Evolutionary conservation across 108 stramenopile species (phyloP).

Genomic region (Skeletonema costatum): DNA sequence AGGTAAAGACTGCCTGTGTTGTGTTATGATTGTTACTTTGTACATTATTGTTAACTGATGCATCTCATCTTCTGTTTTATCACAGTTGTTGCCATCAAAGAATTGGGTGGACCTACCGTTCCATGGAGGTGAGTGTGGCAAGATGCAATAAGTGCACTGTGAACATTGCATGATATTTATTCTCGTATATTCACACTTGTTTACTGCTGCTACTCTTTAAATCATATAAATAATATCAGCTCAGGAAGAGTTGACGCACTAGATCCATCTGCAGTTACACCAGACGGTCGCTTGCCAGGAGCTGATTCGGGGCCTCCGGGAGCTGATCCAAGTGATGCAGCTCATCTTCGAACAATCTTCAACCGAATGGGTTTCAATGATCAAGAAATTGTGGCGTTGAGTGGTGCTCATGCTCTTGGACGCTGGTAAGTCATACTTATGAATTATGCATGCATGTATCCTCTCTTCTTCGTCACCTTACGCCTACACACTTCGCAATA

Average conservation of each 20-base stretch:
- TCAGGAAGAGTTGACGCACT: conserved; percentile 66
- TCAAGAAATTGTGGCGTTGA: conserved; percentile 81
- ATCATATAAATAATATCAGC: conserved; percentile 6
- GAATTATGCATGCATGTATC: neutral
- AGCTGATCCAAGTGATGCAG: conserved; percentile 63
- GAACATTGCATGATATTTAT: neutral
- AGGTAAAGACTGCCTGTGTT: conserved; percentile 3
- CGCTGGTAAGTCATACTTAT: conserved; percentile 36
- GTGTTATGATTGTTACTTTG: neutral
- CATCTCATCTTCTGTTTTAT: neutral
- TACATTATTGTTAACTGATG: neutral
- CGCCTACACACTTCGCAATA: neutral
- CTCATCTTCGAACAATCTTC: conserved; percentile 81
- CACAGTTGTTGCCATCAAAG: conserved; percentile 58
- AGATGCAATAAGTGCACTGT: neutral
- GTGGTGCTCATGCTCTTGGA: conserved; percentile 92
- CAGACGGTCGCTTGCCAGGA: conserved; percentile 86
- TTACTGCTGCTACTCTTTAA: neutral
- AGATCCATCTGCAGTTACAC: conserved; percentile 49
- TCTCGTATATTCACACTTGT: neutral
- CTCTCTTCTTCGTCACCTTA: neutral
- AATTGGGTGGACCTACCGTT: conserved; percentile 63
- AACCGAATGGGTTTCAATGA: conserved; percentile 93
- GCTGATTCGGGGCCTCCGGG: conserved; percentile 74
- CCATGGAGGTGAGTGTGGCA: conserved; percentile 35